Evolutionary conservation across 345 rosid genomes (phyloP).

Genomic region (Eucalyptus virginea): DNA sequence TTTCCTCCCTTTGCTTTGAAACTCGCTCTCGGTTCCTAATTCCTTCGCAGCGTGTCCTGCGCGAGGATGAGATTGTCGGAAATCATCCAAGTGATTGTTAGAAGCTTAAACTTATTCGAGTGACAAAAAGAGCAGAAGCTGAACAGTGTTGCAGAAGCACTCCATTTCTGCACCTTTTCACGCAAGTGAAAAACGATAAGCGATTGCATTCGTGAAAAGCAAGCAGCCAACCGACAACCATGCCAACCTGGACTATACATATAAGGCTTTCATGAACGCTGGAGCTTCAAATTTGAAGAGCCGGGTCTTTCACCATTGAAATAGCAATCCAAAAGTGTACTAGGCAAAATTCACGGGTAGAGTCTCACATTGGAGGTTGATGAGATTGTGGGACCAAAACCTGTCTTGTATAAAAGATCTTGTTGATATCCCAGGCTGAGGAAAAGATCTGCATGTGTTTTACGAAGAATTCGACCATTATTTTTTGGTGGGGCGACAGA

Average conservation of each 20-base stretch:
- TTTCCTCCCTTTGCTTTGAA: neutral
- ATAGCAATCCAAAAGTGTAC: neutral
- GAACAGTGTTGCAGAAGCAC: neutral
- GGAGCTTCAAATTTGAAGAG: neutral
- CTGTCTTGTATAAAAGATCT: neutral
- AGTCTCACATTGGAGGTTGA: neutral
- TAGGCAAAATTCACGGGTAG: neutral
- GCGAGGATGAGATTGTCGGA: neutral
- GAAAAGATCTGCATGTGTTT: neutral
- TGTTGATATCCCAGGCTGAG: neutral
- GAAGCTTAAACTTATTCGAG: neutral
- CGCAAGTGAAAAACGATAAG: neutral
- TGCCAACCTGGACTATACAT: neutral
- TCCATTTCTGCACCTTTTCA: neutral
- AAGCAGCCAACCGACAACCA: neutral
- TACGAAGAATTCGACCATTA: neutral
- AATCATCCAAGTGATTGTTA: neutral
- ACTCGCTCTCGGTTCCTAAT: neutral
- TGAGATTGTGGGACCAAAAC: neutral
- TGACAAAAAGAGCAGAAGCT: neutral
- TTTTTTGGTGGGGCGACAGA: neutral
- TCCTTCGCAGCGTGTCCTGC: neutral
- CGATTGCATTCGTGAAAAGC: neutral
- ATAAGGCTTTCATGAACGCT: neutral
- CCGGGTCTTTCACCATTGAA: neutral